Conservation (phyloP, 148 eudicot genomes). For the Chenopodium quinoa region DNA sequence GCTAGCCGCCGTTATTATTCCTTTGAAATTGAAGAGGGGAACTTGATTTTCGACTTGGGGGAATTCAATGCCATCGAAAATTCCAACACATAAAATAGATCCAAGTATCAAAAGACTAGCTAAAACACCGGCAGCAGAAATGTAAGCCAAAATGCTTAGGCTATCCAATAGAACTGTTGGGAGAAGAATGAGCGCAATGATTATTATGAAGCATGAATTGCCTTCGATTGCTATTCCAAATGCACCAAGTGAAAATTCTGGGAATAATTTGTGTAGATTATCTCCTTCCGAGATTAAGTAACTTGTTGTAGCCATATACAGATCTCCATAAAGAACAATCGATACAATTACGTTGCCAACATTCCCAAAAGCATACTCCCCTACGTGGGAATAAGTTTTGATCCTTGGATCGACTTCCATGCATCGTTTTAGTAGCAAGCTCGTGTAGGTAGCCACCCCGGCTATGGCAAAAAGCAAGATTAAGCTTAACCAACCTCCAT, state of each 20-base stretch:
- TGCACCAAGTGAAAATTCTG: not conserved
- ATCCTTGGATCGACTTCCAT: not conserved
- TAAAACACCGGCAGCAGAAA: conserved; percentile 1
- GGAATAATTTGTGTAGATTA: conserved; percentile 1
- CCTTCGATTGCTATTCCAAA: not conserved
- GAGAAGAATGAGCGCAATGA: not conserved
- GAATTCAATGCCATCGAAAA: conserved; percentile 55
- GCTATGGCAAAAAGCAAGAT: not conserved
- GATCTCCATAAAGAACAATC: not conserved
- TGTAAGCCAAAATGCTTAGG: not conserved
- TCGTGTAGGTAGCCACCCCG: not conserved
- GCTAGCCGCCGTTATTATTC: conserved; percentile 50
- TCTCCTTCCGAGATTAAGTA: conserved; percentile 3
- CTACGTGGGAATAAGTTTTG: not conserved
- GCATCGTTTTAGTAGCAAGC: not conserved
- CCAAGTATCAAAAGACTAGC: conserved; percentile 40
- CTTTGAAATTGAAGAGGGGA: conserved; percentile 33
- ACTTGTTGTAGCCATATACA: not conserved
- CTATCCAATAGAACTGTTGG: not conserved
- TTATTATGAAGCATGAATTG: not conserved
- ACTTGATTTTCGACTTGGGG: conserved; percentile 31
- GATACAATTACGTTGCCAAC: not conserved
- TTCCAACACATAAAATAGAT: conserved; percentile 46
- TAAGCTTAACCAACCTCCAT: conserved; percentile 8
- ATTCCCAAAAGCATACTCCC: not conserved